Base-by-base conservation (phyloP, 805 yeast genomes). In the Sporopachydermia lactativora region DNA sequence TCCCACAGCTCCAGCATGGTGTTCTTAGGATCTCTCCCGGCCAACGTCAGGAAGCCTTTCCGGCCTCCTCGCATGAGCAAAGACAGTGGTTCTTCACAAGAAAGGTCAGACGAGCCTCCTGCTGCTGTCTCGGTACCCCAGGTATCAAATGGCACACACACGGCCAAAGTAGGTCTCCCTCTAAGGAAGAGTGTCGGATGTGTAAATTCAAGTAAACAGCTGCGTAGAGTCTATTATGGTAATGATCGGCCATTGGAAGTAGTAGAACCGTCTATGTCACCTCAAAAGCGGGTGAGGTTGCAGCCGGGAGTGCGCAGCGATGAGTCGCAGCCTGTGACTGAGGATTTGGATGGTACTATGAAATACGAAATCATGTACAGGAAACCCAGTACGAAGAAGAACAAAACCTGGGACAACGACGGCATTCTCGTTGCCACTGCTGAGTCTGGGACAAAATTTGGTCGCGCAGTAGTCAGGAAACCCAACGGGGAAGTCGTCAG, bases 321-420 rank as follows among this genome's bases (percentile, higher is more conserved):
- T n/a, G n/a, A n/a, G n/a, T 8, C 31, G 31, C 13, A 24, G 8
- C 31, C 13, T 8, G n/a, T 24, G 31, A n/a, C 31, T 24, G 31
- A 24, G 8, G 31, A 24, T 24, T 24, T n/a, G n/a, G 13, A 24
- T 24, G n/a, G n/a, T 8, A 24, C 31, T 24, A 24, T 24, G n/a
- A 24, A 8, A 8, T 53, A 41, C 35, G 44, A 46, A 6, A 73
- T 75, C 4, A 68, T 82, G 47, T 81, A 79, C 70, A 63, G 98
- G 24, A 85, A 84, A 55, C 66, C 67, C 35, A 65, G 89, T 0
- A 66, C 61, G 19, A 84, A 81, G 59, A 85, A 89, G 64, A 76
- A 86, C 56, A 88, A 88, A 54, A 77, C 85, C 0, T 92, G 98
- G 98, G 94, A 84, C 42, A 95, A 94, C 2, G 97, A 92, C 60